A percentile compares a stretch with the other conserved stretches of the same genome.
These are phyloP conservation scores for Aureobasidium sp. DNA, from an alignment of 2,329 filamentous ascomycete genomes.

Conservation along the genomic window DNA sequence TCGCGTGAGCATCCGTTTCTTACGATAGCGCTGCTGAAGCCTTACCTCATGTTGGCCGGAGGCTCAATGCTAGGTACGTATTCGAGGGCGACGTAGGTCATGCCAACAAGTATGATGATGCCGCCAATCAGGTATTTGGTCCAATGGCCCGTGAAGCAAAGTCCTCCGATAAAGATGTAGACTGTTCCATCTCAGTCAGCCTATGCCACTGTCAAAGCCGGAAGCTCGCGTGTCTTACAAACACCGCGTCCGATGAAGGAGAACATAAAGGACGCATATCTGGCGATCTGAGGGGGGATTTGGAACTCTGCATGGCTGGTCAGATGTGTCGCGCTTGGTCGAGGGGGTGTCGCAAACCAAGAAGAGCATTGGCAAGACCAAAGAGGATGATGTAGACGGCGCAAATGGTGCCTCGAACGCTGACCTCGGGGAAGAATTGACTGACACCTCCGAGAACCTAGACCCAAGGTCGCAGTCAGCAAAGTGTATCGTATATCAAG, in stretches of 20 bases:
- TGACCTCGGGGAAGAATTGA: conserved; percentile 55
- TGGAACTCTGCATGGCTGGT: conserved; percentile 64
- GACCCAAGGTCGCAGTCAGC: not conserved
- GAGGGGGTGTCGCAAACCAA: not conserved
- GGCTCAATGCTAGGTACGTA: conserved; percentile 47
- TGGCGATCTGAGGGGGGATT: conserved; percentile 83
- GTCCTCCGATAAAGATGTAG: conserved; percentile 90
- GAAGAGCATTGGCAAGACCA: conserved; percentile 52
- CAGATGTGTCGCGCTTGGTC: conserved; percentile 16
- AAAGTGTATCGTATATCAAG: no score
- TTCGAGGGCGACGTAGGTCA: conserved; percentile 59
- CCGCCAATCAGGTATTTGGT: conserved; percentile 70
- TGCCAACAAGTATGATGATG: conserved; percentile 68
- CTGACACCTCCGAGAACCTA: conserved; percentile 62
- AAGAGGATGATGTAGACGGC: conserved; percentile 88
- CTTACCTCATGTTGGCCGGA: conserved; percentile 47
- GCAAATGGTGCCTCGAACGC: conserved; percentile 65
- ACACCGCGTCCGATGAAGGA: conserved; percentile 91
- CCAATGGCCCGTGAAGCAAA: conserved; percentile 63
- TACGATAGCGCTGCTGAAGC: not conserved
- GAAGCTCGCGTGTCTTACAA: conserved; percentile 48
- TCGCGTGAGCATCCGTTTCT: not conserved
- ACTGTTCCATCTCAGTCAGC: conserved; percentile 48
- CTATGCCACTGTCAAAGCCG: not conserved
- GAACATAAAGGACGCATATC: conserved; percentile 96